Evolutionary conservation across 2,329 filamentous ascomycete species (phyloP).

Genomic region (Cercospora canescens): DNA sequence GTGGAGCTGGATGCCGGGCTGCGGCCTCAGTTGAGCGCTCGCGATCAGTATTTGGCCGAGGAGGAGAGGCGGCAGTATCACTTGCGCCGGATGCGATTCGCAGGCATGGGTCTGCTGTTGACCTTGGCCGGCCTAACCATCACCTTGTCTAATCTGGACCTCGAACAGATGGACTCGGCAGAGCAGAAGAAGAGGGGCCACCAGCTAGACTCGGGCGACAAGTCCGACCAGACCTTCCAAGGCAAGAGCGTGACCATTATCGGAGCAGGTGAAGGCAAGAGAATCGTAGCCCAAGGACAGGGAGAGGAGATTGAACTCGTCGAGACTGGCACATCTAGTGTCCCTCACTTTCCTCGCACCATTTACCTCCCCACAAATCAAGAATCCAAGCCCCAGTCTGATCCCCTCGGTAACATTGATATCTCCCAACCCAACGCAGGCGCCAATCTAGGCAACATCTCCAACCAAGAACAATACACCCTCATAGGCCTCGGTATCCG

Average conservation of each 20-base stretch:
- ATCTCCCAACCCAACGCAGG: slow-evolving; percentile 31
- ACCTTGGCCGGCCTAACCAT: slow-evolving; percentile 33
- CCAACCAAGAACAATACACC: slow-evolving; percentile 70
- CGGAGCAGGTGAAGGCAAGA: slow-evolving; percentile 59
- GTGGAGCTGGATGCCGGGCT: slow-evolving; percentile 10
- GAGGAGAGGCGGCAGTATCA: slow-evolving; percentile 35
- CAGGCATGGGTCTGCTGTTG: slow-evolving; percentile 38
- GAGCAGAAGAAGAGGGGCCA: slow-evolving; percentile 24
- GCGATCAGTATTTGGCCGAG: slow-evolving; percentile 26
- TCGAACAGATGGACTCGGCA: slow-evolving; percentile 34
- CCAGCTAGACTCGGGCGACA: slow-evolving; percentile 37
- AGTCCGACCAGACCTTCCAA: slow-evolving; percentile 45
- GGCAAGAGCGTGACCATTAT: slow-evolving; percentile 60
- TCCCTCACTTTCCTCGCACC: slow-evolving; percentile 75
- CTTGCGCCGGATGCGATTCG: slow-evolving; percentile 37
- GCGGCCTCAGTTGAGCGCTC: slow-evolving; percentile 29
- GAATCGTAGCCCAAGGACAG: slow-evolving; percentile 46
- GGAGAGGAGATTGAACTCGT: slow-evolving; percentile 70
- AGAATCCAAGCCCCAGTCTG: slow-evolving; percentile 27
- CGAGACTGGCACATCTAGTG: slow-evolving; percentile 76
- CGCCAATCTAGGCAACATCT: slow-evolving; percentile 34
- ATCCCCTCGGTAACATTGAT: slow-evolving; percentile 19
- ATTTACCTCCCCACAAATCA: slow-evolving; percentile 60
- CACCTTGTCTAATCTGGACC: slow-evolving; percentile 35
- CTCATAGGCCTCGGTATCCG: slow-evolving; percentile 85